phyloP scores from a whole-genome alignment of 495 filamentous ascomycete genomes.

The Chaetomium tenue region DNA sequence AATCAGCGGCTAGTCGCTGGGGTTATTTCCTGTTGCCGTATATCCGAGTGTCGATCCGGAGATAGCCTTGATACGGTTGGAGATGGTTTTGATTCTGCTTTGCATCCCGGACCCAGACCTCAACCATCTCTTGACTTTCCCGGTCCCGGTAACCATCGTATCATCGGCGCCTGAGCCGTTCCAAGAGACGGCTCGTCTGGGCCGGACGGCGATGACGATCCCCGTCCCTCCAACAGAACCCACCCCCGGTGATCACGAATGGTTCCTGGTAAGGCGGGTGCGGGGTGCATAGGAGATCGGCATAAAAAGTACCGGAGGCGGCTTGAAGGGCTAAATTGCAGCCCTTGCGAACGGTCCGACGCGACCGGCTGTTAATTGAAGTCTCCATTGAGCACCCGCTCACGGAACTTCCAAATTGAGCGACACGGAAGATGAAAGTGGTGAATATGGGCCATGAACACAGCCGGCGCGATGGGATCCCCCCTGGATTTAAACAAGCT shows the following conservation, averaged over 20 bases:
- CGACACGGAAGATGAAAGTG: constrained; percentile 2
- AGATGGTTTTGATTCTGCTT: too few species aligned
- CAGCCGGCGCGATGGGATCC: not conserved
- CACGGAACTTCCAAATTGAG: constrained; percentile 12
- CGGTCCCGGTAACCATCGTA: too few species aligned
- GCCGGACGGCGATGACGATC: not conserved
- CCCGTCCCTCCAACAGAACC: not conserved
- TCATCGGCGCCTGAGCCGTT: too few species aligned
- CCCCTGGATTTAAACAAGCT: constrained; percentile 1
- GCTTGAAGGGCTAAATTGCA: constrained; percentile 12
- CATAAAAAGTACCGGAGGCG: constrained; percentile 1
- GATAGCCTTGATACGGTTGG: too few species aligned
- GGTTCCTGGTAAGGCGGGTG: not conserved
- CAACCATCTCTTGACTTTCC: too few species aligned
- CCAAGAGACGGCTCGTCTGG: not conserved
- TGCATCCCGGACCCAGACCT: too few species aligned
- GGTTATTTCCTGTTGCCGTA: too few species aligned
- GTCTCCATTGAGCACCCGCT: not conserved
- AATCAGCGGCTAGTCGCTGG: too few species aligned
- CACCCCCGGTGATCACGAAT: not conserved
- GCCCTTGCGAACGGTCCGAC: constrained; percentile 11
- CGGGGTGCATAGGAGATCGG: constrained; percentile 11
- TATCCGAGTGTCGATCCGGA: too few species aligned
- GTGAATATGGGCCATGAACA: not conserved
- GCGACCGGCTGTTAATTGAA: constrained; percentile 11